Percentiles rank a stretch among this genome's conserved stretches.
Evolutionary conservation across 495 filamentous ascomycete genomes (phyloP).

Genomic region (Aspergillus coremiiformis): DNA sequence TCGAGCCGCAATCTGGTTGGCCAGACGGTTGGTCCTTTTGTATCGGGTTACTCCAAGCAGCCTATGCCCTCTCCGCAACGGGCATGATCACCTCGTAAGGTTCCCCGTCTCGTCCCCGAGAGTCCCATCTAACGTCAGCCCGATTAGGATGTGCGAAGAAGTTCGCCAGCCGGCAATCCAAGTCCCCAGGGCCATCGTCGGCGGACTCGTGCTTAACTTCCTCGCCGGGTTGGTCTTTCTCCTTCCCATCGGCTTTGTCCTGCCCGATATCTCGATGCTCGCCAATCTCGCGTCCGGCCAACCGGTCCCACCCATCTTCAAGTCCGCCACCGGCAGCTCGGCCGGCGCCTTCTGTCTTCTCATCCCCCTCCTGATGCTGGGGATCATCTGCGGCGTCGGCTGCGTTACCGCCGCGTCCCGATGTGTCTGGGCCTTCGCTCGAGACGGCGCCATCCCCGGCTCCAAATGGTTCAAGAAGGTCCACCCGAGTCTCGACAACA

Average conservation of each 20-base stretch:
- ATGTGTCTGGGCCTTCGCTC: conserved; percentile 63
- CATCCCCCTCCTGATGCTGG: conserved; percentile 56
- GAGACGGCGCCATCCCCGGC: conserved; percentile 48
- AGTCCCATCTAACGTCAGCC: background rate
- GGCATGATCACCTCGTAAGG: conserved; percentile 28
- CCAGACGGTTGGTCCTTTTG: conserved; percentile 49
- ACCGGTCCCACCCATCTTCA: conserved; percentile 14
- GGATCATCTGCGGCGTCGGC: conserved; percentile 56
- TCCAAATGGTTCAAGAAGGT: conserved; percentile 48
- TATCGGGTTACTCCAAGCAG: conserved; percentile 47
- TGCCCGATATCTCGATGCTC: conserved; percentile 43
- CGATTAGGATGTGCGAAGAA: conserved; percentile 46
- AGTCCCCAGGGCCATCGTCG: conserved; percentile 58
- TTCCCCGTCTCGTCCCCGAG: background rate
- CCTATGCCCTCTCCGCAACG: conserved; percentile 46
- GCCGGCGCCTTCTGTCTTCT: conserved; percentile 57
- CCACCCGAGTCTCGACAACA: conserved; percentile 31
- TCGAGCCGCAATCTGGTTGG: conserved; percentile 46
- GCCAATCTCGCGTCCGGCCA: conserved; percentile 49
- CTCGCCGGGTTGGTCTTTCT: conserved; percentile 56
- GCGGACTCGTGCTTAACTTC: conserved; percentile 50
- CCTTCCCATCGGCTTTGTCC: conserved; percentile 51
- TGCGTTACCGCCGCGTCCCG: conserved; percentile 60
- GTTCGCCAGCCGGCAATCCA: conserved; percentile 54
- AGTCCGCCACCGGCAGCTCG: conserved; percentile 13